Evolutionary conservation across 345 rosid species (phyloP), one percentile per base, ranked within the genome.

Genomic region (Fremontodendron californicum): DNA sequence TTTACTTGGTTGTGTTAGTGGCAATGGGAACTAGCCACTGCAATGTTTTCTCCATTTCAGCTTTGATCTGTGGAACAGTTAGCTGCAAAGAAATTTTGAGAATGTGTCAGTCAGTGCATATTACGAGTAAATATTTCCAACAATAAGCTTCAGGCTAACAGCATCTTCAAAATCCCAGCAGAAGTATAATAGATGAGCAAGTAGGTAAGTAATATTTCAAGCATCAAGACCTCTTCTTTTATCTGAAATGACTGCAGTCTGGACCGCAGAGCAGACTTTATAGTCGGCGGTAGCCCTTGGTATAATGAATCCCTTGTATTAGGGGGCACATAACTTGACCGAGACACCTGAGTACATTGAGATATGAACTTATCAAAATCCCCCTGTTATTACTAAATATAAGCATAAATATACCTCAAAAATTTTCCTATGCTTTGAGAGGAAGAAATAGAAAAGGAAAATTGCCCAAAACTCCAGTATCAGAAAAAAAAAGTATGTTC

Each of bases 1-100:
- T 46, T 81, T 92, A 96, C 97, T 92, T 96, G 82, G 97, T 93
- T 29, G 99, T 96, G 85, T 93, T 92, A 70, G 90, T 80, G 54
- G 99, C 97, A 82, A 96, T 86, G 52, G 95, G 99, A 80, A 92
- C 97, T 70, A 96, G 97, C 98, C 99, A 96, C 77, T 88, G 97
- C 83, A 93, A 83, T 8, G 97, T 93, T 83, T 91, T 89, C 88
- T 94, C 98, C 97, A 96, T 96, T 85, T 96, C 94, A 15, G 90
- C 95, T 87, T 90, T 96, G 80, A 96, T 96, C 83, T 92, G 93
- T 15, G 86, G 77, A 51, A 92, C 87, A 18, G 93, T 87, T 63
- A 91, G 90, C 99, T 93, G 88, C 79, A 86, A 76, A 71, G 64
- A 71, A 15, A 71, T 9, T 19, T 51, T 31, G 61, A 33, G 61